phyloP scores from a whole-genome alignment of 1,139 yeast species.

The Keqinozyma sinolaborantium region DNA sequence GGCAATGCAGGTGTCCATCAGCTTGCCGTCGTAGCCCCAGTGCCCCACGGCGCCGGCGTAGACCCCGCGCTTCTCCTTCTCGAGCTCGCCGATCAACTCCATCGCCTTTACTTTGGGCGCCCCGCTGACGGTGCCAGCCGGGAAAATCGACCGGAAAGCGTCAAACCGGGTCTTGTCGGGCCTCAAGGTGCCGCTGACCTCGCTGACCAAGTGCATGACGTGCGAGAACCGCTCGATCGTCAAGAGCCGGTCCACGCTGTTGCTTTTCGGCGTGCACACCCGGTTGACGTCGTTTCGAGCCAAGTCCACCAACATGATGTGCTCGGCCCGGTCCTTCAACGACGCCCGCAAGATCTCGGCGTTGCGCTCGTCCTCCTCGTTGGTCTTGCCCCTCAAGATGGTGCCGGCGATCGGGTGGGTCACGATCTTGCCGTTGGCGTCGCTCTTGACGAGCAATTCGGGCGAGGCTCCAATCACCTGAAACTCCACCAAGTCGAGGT shows the following conservation, averaged over 20 bases:
- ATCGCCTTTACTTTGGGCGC: slow-evolving; percentile 97
- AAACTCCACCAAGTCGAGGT: slow-evolving; percentile 86
- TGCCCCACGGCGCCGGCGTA: slow-evolving; percentile 99
- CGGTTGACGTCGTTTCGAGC: slow-evolving; percentile 95
- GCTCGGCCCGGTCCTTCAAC: slow-evolving; percentile 92
- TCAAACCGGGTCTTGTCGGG: slow-evolving; percentile 85
- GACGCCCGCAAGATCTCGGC: slow-evolving; percentile 76
- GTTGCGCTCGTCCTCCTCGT: slow-evolving; percentile 84
- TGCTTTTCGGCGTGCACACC: slow-evolving; percentile 82
- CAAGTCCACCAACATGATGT: slow-evolving; percentile 94
- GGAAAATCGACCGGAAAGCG: slow-evolving; percentile 95
- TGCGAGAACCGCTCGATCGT: slow-evolving; percentile 95
- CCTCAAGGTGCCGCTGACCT: slow-evolving; percentile 88
- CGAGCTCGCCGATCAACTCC: slow-evolving; percentile 89
- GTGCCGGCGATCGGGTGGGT: slow-evolving; percentile 99
- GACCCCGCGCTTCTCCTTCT: slow-evolving; percentile 89
- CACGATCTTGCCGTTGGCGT: slow-evolving; percentile 63
- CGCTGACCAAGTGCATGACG: slow-evolving; percentile 93
- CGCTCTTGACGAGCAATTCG: slow-evolving; percentile 83
- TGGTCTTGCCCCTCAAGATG: slow-evolving; percentile 81
- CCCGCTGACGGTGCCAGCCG: slow-evolving; percentile 98
- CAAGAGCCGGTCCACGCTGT: slow-evolving; percentile 81
- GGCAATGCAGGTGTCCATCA: slow-evolving; percentile 98
- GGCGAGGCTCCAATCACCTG: slow-evolving; percentile 98
- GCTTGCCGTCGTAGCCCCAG: slow-evolving; percentile 90